phyloP scores from a whole-genome alignment of 2,329 filamentous ascomycete species.

The Scedosporium aurantiacum region DNA sequence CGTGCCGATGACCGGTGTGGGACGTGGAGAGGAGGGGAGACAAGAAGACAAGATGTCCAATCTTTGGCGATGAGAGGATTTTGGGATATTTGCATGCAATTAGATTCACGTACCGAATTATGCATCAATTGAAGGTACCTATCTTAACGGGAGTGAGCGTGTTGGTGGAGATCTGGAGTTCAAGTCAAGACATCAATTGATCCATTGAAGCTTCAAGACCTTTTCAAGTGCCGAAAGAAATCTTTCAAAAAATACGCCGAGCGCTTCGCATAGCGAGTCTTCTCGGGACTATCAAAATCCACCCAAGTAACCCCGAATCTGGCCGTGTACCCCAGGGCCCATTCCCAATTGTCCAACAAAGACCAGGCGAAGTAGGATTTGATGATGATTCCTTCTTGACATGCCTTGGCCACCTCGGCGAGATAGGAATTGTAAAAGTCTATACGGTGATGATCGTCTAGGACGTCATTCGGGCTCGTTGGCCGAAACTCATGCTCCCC shows the following conservation, averaged over 20 bases:
- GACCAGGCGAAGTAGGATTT: slow-evolving; percentile 30
- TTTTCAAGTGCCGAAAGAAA: not conserved
- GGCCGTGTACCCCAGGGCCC: slow-evolving; percentile 28
- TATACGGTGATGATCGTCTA: slow-evolving; percentile 26
- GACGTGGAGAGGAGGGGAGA: too few relatives aligned
- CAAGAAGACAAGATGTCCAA: too few relatives aligned
- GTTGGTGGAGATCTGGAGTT: too few relatives aligned
- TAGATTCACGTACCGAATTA: too few relatives aligned
- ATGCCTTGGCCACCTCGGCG: slow-evolving; percentile 24
- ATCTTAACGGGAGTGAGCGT: too few relatives aligned
- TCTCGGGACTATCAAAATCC: slow-evolving; percentile 24
- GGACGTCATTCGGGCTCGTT: slow-evolving; percentile 17
- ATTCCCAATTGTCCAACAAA: slow-evolving; percentile 32
- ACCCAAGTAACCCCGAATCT: slow-evolving; percentile 29
- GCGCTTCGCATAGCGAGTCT: slow-evolving; percentile 15
- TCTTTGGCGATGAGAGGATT: too few relatives aligned
- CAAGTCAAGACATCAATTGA: too few relatives aligned
- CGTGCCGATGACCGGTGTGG: too few relatives aligned
- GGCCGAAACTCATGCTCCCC: slow-evolving; percentile 24
- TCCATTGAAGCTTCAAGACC: not conserved
- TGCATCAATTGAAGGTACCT: too few relatives aligned
- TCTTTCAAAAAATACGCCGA: slow-evolving; percentile 17
- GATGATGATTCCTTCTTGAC: slow-evolving; percentile 25
- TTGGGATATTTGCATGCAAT: too few relatives aligned
- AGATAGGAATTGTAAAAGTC: slow-evolving; percentile 27